phyloP scores from a whole-genome alignment of 192 early-diverging fungal genomes.

The Rhizoclosmatium sp. region DNA sequence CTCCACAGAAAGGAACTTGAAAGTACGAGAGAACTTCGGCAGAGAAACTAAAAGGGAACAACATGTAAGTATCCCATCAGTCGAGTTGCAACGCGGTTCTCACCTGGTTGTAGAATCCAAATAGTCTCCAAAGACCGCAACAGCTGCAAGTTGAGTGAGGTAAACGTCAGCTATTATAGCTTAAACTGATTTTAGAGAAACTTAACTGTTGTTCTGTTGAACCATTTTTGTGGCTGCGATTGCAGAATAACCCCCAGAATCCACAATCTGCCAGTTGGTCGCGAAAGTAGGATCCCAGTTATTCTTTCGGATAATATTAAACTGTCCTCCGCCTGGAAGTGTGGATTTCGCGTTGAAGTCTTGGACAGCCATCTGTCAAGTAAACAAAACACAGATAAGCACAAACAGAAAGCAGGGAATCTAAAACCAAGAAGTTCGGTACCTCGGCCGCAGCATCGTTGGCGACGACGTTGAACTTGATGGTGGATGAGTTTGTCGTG shows the following conservation, averaged over 20 bases:
- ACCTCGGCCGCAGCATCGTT: slow-evolving; percentile 22
- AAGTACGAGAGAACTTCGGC: slow-evolving; percentile 31
- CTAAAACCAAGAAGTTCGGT: not conserved
- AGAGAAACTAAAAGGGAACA: slow-evolving; percentile 9
- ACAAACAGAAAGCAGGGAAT: not conserved
- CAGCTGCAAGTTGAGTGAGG: not conserved
- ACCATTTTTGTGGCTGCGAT: slow-evolving; percentile 33
- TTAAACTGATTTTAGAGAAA: not conserved
- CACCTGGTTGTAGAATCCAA: slow-evolving; percentile 33
- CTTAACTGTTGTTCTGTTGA: slow-evolving; percentile 22
- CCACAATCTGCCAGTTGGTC: slow-evolving; percentile 31
- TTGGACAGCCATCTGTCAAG: slow-evolving; percentile 33
- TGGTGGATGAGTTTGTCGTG: slow-evolving; percentile 14
- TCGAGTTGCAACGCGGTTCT: not conserved
- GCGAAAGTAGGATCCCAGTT: slow-evolving; percentile 35
- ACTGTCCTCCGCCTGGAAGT: slow-evolving; percentile 5
- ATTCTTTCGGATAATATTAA: slow-evolving; percentile 38
- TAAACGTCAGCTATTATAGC: no score
- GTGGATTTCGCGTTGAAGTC: slow-evolving; percentile 16
- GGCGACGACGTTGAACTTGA: slow-evolving; percentile 21
- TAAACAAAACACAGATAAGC: not conserved
- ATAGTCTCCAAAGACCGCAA: slow-evolving; percentile 30
- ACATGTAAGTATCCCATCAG: not conserved
- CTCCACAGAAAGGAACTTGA: slow-evolving; percentile 40
- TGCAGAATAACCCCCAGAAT: slow-evolving; percentile 39